Base-by-base conservation (phyloP, 225 moss, liverwort and hornwort genomes). In the Climacium dendroides region DNA sequence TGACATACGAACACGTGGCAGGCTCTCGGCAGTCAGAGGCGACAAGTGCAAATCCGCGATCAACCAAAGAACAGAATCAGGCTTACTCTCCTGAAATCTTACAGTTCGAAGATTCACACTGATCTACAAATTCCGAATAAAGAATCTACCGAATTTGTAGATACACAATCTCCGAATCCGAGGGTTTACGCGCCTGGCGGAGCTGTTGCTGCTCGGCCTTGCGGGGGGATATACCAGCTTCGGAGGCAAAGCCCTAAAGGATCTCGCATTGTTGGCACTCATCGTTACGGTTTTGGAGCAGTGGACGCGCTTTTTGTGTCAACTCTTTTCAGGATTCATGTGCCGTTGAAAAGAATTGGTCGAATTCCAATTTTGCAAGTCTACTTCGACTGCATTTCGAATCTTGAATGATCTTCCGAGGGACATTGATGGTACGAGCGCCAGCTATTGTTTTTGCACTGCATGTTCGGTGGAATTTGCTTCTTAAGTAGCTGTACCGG, bases 51-150 rank as follows among this genome's bases (percentile, higher is more conserved):
- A n/a, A 43, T 25, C 8, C 35, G 18, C 29, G 1, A 52, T 87
- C 57, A 74, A 57, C 66, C 22, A 26, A 26, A 58, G 18, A 13
- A 43, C 62, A 7, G 17, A 83, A 53, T 67, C 69, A 50, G 6
- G 6, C 69, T n/a, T n/a, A 13, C 12, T n/a, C 16, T n/a, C 16
- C 1, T 3, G 4, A 3, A 83, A 63, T 83, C 78, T 60, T 7
- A 0, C 0, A 2, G 0, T 0, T 1, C 41, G 22, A 19, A 35
- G 81, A 85, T n/a, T 39, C 53, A 0, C 0, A 1, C 1, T 1
- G 6, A 10, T 89, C 86, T 69, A 58, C 34, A 32, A 23, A 39
- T 9, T 7, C 2, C 4, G 9, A 2, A 5, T 32, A 47, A 7
- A 1, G 0, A 24, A 0, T 65, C 58, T 29, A 35, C 1, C 3